A percentile compares a stretch with the other conserved stretches of the same genome.
Evolutionary conservation across 208 protist genomes (phyloP).

Genomic region (Vickermania ingenoplastis): DNA sequence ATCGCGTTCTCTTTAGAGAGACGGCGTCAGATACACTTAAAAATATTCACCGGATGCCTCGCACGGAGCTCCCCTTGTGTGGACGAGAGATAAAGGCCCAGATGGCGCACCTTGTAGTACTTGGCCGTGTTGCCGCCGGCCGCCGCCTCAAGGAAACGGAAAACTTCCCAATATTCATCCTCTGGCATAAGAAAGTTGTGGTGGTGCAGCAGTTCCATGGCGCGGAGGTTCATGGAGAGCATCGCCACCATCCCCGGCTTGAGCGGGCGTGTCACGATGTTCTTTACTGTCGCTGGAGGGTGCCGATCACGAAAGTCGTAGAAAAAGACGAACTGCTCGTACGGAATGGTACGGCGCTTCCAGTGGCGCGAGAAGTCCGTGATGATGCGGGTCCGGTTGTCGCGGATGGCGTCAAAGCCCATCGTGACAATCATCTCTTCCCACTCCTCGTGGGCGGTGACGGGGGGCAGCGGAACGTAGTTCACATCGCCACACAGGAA

Average conservation of each 20-base stretch:
- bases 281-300: constrained; percentile 35
- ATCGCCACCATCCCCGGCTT: constrained; percentile 81
- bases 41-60: neutral
- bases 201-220: constrained; percentile 60
- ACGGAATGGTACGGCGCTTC: constrained; percentile 62
- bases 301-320: constrained; percentile 64
- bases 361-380: constrained; percentile 83
- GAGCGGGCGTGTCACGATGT: constrained; percentile 69
- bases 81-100: constrained; percentile 43
- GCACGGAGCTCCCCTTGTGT: neutral
- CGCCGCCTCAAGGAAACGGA: constrained; percentile 53
- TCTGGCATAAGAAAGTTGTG: constrained; percentile 75
- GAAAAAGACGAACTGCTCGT: constrained; percentile 85
- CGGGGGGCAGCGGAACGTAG: constrained; percentile 56
- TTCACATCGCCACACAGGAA: constrained; percentile 82
- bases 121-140: constrained; percentile 21
- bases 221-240: constrained; percentile 56
- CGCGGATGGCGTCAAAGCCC: constrained; percentile 76
- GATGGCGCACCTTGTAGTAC: constrained; percentile 61
- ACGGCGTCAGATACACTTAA: too few relatives aligned
- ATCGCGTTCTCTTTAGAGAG: too few relatives aligned
- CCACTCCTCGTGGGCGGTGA: constrained; percentile 76
- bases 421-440: constrained; percentile 43
- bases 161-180: constrained; percentile 83
- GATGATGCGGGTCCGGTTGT: constrained; percentile 77